Percentiles rank a stretch among this genome's conserved stretches.
phyloP scores from a whole-genome alignment of 164 flowering plant genomes.

The Malania oleifera region DNA sequence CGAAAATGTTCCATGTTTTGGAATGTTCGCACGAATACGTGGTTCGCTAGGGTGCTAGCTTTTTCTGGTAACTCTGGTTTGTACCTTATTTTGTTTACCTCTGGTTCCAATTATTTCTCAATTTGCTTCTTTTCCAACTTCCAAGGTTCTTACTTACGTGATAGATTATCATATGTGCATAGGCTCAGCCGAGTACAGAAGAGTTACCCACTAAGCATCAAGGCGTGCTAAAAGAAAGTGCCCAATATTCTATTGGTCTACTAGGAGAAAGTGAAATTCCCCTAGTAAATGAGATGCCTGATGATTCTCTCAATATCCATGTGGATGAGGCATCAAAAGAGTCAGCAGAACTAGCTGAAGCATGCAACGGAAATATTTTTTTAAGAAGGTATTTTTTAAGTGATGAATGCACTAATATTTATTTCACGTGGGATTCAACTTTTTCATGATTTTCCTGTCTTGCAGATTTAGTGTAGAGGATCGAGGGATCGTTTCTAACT shows the following conservation, averaged over 20 bases:
- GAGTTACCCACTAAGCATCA: constrained; percentile 18
- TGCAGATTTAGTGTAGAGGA: constrained; percentile 66
- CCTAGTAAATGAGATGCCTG: constrained; percentile 13
- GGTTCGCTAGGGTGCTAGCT: no score
- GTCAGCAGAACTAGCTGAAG: constrained; percentile 16
- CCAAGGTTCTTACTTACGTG: not conserved
- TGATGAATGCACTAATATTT: not conserved
- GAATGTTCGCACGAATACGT: no score
- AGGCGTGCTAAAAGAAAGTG: constrained; percentile 16
- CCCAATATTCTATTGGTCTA: constrained; percentile 3
- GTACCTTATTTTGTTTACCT: no score
- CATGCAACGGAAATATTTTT: constrained; percentile 46
- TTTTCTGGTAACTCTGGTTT: no score
- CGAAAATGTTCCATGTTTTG: no score
- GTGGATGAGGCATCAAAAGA: constrained; percentile 27
- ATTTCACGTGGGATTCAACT: not conserved
- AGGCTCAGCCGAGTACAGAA: constrained; percentile 33
- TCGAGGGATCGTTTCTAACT: constrained; percentile 63
- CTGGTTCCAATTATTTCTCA: no score
- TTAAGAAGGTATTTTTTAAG: constrained; percentile 49
- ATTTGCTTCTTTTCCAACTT: not conserved
- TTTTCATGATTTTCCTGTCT: not conserved
- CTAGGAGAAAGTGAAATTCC: constrained; percentile 16
- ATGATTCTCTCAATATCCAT: constrained; percentile 17
- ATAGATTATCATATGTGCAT: not conserved